Percentiles rank a stretch among this genome's conserved stretches.
Evolutionary conservation across 495 filamentous ascomycete species (phyloP).

Genomic region (Choiromyces venosus): DNA sequence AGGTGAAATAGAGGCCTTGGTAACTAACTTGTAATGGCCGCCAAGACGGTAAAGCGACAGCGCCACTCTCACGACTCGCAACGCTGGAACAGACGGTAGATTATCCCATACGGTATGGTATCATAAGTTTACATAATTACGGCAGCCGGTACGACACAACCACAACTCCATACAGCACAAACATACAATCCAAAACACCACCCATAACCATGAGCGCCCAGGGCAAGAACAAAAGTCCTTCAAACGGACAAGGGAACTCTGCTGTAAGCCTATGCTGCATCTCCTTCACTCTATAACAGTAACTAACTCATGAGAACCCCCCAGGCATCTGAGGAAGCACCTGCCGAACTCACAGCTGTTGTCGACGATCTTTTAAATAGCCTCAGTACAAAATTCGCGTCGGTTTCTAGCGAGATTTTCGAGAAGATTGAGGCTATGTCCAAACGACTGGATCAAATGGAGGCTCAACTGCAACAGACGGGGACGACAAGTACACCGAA

Average conservation of each 20-base stretch:
- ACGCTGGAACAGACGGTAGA: too few species aligned
- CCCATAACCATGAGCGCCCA: not conserved
- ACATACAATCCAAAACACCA: not conserved
- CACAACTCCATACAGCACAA: not conserved
- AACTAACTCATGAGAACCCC: not conserved
- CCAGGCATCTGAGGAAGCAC: slow-evolving; percentile 47
- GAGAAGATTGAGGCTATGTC: slow-evolving; percentile 97
- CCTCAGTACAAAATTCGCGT: slow-evolving; percentile 64
- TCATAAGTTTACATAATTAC: not conserved
- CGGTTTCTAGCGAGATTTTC: slow-evolving; percentile 60
- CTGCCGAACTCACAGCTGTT: slow-evolving; percentile 51
- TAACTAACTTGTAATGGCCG: too few species aligned
- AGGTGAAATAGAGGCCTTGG: too few species aligned
- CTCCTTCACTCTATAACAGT: not conserved
- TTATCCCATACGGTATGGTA: too few species aligned
- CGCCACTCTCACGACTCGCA: too few species aligned
- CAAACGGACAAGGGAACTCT: slow-evolving; percentile 23
- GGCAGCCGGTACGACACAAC: not conserved
- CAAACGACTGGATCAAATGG: slow-evolving; percentile 76
- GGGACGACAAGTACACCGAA: slow-evolving; percentile 17
- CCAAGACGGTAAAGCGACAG: too few species aligned
- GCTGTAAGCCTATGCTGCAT: slow-evolving; percentile 15
- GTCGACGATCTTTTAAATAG: slow-evolving; percentile 59
- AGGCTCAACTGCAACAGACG: slow-evolving; percentile 57
- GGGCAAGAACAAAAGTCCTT: not conserved